A percentile compares a stretch with the other conserved stretches of the same genome.
Conservation (phyloP, 2,329 filamentous ascomycete genomes). For the Nemania abortiva region DNA sequence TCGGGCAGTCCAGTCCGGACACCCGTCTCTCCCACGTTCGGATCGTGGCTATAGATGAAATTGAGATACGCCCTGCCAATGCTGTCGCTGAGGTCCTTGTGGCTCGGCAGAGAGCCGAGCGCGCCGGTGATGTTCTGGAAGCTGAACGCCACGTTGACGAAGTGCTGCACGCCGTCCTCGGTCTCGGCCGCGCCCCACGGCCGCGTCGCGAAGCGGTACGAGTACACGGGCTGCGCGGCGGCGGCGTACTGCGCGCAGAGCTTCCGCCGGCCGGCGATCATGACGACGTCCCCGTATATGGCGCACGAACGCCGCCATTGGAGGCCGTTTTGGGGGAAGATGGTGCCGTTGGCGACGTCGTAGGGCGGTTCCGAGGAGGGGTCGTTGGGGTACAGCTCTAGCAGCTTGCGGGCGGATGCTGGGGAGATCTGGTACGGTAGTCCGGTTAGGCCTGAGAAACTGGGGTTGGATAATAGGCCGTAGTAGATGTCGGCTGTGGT, state of each 20-base stretch:
- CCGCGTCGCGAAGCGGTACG: constrained; percentile 62
- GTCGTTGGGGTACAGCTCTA: constrained; percentile 62
- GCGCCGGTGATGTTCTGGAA: constrained; percentile 63
- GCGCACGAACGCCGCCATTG: constrained; percentile 59
- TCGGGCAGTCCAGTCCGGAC: constrained; percentile 27
- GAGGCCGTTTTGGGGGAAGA: constrained; percentile 50
- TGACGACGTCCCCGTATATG: constrained; percentile 61
- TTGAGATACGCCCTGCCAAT: constrained; percentile 58
- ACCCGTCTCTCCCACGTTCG: constrained; percentile 50
- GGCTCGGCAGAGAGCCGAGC: constrained; percentile 57
- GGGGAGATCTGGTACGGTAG: constrained; percentile 60
- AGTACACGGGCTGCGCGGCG: constrained; percentile 55
- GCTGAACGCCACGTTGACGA: constrained; percentile 61
- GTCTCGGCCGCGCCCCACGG: constrained; percentile 56
- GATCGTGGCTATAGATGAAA: constrained; percentile 59
- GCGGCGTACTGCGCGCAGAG: constrained; percentile 57
- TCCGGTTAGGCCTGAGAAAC: constrained; percentile 54
- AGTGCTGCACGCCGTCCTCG: constrained; percentile 59
- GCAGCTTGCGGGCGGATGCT: constrained; percentile 56
- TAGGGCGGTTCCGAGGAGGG: constrained; percentile 60
- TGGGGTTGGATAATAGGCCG: not conserved
- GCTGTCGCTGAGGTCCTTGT: constrained; percentile 50
- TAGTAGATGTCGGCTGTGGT: constrained; percentile 58
- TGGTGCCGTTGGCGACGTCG: constrained; percentile 52
- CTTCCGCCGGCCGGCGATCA: constrained; percentile 60